phyloP scores from a whole-genome alignment of 352 stramenopile genomes.

The Aphanomyces euteiches region DNA sequence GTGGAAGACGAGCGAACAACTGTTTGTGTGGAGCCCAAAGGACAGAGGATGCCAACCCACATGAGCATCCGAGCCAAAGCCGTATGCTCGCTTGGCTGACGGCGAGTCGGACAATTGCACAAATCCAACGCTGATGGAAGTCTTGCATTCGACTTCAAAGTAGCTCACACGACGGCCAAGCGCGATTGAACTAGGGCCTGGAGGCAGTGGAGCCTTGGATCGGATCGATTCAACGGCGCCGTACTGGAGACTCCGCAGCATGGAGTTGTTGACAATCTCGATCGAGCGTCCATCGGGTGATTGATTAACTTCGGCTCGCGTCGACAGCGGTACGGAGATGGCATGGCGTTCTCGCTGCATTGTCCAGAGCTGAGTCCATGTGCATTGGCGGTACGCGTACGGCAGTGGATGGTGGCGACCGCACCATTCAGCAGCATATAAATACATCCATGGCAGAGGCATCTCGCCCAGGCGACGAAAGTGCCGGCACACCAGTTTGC shows the following conservation, averaged over 20 bases:
- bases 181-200: conserved; percentile 19
- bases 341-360: conserved; percentile 31
- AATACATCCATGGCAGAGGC: conserved; percentile 33
- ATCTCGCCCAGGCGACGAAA: conserved; percentile 31
- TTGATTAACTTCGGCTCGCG: conserved; percentile 36
- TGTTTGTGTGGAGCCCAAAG: conserved; percentile 44
- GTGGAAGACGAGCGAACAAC: conserved; percentile 18
- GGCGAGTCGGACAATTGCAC: conserved; percentile 24
- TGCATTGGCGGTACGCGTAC: not conserved
- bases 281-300: conserved; percentile 30
- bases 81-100: conserved; percentile 33
- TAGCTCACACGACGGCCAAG: conserved; percentile 33
- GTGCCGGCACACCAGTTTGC: conserved; percentile 32
- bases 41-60: conserved; percentile 41
- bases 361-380: conserved; percentile 30
- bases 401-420: conserved; percentile 1
- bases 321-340: conserved; percentile 33
- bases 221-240: conserved; percentile 41
- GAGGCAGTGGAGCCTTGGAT: conserved; percentile 26
- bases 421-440: conserved; percentile 35
- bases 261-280: conserved; percentile 40
- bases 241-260: conserved; percentile 32
- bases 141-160: conserved; percentile 38
- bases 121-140: conserved; percentile 39
- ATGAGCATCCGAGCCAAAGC: conserved; percentile 38